Evolutionary conservation across 1,284 basidiomycete genomes (phyloP).

Genomic region (Ustilago sp.): DNA sequence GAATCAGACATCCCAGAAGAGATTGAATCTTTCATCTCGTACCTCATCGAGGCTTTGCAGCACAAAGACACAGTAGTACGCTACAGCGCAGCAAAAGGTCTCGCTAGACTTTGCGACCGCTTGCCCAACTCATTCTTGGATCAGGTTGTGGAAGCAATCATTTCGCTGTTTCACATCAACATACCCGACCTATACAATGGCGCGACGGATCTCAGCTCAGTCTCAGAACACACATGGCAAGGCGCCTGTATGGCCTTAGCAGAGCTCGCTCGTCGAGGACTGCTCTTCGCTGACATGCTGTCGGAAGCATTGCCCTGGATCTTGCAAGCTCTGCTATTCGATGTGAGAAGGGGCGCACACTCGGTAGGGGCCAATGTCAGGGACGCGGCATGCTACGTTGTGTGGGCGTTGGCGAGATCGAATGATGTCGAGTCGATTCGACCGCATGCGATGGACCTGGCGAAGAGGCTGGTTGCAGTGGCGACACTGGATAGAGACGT

Average conservation of each 20-base stretch:
- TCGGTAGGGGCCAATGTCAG: constrained; percentile 93
- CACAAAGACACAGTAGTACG: constrained; percentile 97
- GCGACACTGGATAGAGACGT: constrained; percentile 93
- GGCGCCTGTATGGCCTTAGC: constrained; percentile 92
- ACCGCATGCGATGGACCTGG: constrained; percentile 75
- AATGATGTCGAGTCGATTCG: constrained; percentile 74
- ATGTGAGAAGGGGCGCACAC: constrained; percentile 88
- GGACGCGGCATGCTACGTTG: constrained; percentile 91
- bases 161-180: constrained; percentile 75
- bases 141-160: constrained; percentile 84
- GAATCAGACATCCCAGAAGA: constrained; percentile 83
- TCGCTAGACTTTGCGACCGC: constrained; percentile 85
- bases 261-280: constrained; percentile 85
- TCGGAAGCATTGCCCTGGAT: constrained; percentile 59
- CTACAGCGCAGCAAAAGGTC: constrained; percentile 92
- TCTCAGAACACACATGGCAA: constrained; percentile 87
- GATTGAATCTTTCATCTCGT: constrained; percentile 81
- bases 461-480: constrained; percentile 80
- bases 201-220: constrained; percentile 75
- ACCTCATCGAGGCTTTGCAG: constrained; percentile 80
- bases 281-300: constrained; percentile 68
- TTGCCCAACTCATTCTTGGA: constrained; percentile 80
- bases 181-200: constrained; percentile 77
- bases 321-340: constrained; percentile 81
- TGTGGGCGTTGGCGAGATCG: constrained; percentile 89